Conservation (phyloP, 2,329 filamentous ascomycete species). For the Ploettnerulaceae sp. region DNA sequence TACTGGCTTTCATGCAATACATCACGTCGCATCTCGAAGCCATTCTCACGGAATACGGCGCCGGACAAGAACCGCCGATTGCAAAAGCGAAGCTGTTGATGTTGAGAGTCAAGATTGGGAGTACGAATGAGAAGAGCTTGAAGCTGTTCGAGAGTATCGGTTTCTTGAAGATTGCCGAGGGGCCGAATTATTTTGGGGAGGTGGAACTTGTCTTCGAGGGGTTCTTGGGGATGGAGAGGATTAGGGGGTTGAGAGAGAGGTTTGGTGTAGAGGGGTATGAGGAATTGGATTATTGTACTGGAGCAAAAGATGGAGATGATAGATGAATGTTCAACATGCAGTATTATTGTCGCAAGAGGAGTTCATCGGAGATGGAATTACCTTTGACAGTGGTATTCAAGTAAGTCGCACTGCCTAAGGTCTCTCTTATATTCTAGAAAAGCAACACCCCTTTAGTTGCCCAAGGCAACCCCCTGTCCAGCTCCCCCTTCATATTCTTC, state of each 20-base stretch:
- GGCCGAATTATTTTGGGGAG: constrained; percentile 62
- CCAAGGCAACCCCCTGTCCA: neutral
- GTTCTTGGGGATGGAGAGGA: constrained; percentile 29
- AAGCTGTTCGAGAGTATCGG: constrained; percentile 55
- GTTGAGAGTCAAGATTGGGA: constrained; percentile 57
- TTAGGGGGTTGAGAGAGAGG: constrained; percentile 30
- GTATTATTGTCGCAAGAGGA: too few species aligned
- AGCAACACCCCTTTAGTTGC: too few species aligned
- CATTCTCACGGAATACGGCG: constrained; percentile 54
- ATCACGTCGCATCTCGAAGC: constrained; percentile 47
- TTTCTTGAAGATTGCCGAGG: constrained; percentile 45
- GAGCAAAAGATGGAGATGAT: neutral
- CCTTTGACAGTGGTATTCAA: too few species aligned
- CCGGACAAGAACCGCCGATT: neutral
- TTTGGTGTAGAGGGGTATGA: constrained; percentile 36
- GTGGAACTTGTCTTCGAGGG: constrained; percentile 46
- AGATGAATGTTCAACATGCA: too few species aligned
- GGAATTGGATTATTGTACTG: constrained; percentile 35
- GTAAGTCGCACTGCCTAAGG: too few species aligned
- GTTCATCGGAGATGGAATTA: too few species aligned
- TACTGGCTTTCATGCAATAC: constrained; percentile 67
- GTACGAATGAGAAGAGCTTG: constrained; percentile 52
- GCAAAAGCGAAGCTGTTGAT: constrained; percentile 33
- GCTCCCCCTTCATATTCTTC: neutral
- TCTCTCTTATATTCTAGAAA: too few species aligned